These are phyloP conservation scores for Penicillium simplicissimum DNA, from an alignment of 495 filamentous ascomycete genomes.

Conservation along the genomic window DNA sequence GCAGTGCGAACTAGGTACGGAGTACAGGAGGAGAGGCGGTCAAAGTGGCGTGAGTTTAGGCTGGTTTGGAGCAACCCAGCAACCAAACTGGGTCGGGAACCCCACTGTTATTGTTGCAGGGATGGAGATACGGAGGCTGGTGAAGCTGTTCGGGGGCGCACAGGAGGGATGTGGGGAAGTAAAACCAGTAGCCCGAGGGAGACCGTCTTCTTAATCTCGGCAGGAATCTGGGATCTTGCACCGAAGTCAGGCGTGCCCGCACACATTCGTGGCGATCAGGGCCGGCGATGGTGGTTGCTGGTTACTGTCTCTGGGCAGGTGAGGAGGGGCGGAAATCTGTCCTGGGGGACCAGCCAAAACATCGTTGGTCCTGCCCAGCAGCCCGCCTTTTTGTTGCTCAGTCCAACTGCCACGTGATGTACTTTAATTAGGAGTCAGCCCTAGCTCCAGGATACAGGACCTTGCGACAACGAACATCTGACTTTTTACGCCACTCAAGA, in stretches of 20 bases:
- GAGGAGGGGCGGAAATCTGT: conserved; percentile 24
- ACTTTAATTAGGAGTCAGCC: conserved; percentile 13
- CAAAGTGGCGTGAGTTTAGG: conserved; percentile 25
- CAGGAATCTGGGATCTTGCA: neutral
- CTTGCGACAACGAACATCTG: neutral
- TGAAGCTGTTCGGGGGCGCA: conserved; percentile 16
- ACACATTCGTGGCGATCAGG: conserved; percentile 8
- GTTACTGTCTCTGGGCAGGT: conserved; percentile 12
- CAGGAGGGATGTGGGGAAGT: neutral
- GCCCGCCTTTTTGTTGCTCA: neutral
- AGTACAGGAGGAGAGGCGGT: conserved; percentile 24
- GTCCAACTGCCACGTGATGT: conserved; percentile 30
- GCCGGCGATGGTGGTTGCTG: conserved; percentile 5
- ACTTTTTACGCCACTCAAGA: neutral
- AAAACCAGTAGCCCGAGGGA: neutral
- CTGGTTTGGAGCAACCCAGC: conserved; percentile 24
- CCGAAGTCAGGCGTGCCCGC: conserved; percentile 3
- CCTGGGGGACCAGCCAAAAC: conserved; percentile 29
- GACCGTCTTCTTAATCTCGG: neutral
- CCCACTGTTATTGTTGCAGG: conserved; percentile 32
- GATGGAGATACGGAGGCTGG: conserved; percentile 23
- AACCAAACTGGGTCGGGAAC: conserved; percentile 27
- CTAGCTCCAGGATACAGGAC: conserved; percentile 1
- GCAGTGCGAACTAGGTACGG: conserved; percentile 20
- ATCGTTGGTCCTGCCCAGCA: too few species aligned